Evolutionary conservation across 352 stramenopile genomes (phyloP).

Genomic region (Globisporangium perplexum): DNA sequence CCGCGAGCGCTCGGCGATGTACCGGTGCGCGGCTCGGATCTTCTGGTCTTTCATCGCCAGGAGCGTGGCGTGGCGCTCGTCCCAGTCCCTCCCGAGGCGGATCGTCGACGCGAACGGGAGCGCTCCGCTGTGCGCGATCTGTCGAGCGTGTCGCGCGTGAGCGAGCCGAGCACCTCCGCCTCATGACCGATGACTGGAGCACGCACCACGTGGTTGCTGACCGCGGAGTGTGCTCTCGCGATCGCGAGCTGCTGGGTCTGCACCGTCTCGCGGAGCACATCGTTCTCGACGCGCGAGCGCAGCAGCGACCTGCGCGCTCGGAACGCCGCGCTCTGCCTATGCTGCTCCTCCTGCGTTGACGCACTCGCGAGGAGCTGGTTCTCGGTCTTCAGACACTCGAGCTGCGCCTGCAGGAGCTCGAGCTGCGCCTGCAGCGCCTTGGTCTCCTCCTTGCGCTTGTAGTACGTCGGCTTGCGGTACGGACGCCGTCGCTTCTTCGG

Average conservation of each 20-base stretch:
- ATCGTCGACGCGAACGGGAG: background rate
- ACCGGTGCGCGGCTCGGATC: conserved; percentile 14
- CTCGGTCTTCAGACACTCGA: conserved; percentile 19
- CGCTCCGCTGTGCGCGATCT: conserved; percentile 8
- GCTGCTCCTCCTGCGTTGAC: background rate
- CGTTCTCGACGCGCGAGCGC: conserved; percentile 17
- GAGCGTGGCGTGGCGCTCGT: background rate
- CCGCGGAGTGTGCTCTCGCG: background rate
- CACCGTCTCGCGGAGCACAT: background rate
- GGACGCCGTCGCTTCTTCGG: background rate
- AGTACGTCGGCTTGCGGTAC: background rate
- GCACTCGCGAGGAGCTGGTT: background rate
- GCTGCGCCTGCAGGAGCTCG: conserved; percentile 16
- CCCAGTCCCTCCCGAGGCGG: background rate
- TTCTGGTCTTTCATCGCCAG: background rate
- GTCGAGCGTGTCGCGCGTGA: background rate
- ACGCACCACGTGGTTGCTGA: background rate
- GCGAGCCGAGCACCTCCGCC: too few species aligned
- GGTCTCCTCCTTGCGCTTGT: conserved; percentile 23
- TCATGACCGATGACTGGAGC: background rate
- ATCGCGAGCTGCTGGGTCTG: background rate
- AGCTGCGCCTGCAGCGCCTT: conserved; percentile 24
- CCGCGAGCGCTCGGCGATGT: conserved; percentile 20
- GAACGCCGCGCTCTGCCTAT: background rate
- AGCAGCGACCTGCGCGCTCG: conserved; percentile 11